phyloP scores from a whole-genome alignment of 441 rosid species.

The Adansonia madagascariensis region DNA sequence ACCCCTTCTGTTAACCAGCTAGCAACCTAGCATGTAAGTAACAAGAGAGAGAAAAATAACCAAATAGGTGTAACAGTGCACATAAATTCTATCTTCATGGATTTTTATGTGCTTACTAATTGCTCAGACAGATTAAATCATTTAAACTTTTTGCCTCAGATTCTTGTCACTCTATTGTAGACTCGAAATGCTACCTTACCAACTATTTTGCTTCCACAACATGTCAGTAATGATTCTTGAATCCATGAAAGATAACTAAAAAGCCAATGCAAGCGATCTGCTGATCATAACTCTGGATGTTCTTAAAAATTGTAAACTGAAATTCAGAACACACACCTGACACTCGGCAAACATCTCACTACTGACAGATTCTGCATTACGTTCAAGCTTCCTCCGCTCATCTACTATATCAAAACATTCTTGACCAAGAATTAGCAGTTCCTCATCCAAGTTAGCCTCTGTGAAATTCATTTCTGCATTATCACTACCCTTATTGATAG shows the following conservation, averaged over 20 bases:
- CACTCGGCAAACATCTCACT: constrained; percentile 96
- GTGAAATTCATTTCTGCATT: constrained; percentile 43
- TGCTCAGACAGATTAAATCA: neutral
- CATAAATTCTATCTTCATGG: neutral
- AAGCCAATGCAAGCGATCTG: constrained; percentile 8
- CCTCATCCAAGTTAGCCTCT: constrained; percentile 71
- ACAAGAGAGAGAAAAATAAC: neutral
- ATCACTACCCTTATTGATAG: constrained; percentile 33
- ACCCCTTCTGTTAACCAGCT: constrained; percentile 7
- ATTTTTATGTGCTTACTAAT: constrained; percentile 14
- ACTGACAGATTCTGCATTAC: constrained; percentile 95
- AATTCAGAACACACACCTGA: constrained; percentile 59
- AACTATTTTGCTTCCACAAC: constrained; percentile 6
- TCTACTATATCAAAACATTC: constrained; percentile 65
- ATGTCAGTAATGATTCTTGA: constrained; percentile 15
- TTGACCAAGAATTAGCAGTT: constrained; percentile 59
- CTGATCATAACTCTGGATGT: neutral
- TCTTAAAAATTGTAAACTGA: neutral
- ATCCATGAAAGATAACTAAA: constrained; percentile 10
- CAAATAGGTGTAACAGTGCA: neutral
- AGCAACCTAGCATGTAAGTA: neutral
- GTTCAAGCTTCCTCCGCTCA: constrained; percentile 89
- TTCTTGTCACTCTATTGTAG: neutral
- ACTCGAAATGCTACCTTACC: constrained; percentile 1
- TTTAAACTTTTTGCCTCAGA: neutral